phyloP scores from a whole-genome alignment of 345 rosid species.

The Aurinia saxatilis region DNA sequence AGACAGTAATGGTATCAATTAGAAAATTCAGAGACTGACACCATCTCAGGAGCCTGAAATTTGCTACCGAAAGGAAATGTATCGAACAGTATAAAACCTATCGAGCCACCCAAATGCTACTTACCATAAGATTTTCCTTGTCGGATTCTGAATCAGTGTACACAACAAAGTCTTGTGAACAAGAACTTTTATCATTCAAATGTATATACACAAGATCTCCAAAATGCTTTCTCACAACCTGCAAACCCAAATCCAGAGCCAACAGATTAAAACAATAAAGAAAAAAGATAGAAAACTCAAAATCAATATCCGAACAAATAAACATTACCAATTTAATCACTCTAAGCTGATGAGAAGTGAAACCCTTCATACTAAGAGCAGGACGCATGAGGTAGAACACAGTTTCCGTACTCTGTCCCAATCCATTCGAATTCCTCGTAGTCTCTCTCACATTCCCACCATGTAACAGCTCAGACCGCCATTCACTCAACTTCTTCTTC shows the following conservation, averaged over 20 bases:
- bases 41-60: not conserved
- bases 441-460: slow-evolving; percentile 27
- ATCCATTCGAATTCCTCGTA: slow-evolving; percentile 13
- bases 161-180: slow-evolving; percentile 46
- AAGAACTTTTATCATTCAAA: slow-evolving; percentile 30
- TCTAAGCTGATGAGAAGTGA: slow-evolving; percentile 75
- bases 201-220: slow-evolving; percentile 56
- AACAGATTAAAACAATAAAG: not conserved
- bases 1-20: not conserved
- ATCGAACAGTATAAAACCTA: not conserved
- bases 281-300: not conserved
- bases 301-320: not conserved
- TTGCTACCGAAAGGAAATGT: slow-evolving; percentile 7
- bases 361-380: slow-evolving; percentile 56
- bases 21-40: not conserved
- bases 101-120: not conserved
- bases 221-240: slow-evolving; percentile 69
- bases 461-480: slow-evolving; percentile 51
- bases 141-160: slow-evolving; percentile 61
- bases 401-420: slow-evolving; percentile 41
- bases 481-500: slow-evolving; percentile 53
- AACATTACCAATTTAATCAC: slow-evolving; percentile 56
- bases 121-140: slow-evolving; percentile 64
- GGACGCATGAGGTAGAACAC: slow-evolving; percentile 69
- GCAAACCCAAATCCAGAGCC: slow-evolving; percentile 8